These are phyloP conservation scores for Leersia perrieri DNA, from an alignment of 176 grass and related monocot species.

Conservation along the genomic window DNA sequence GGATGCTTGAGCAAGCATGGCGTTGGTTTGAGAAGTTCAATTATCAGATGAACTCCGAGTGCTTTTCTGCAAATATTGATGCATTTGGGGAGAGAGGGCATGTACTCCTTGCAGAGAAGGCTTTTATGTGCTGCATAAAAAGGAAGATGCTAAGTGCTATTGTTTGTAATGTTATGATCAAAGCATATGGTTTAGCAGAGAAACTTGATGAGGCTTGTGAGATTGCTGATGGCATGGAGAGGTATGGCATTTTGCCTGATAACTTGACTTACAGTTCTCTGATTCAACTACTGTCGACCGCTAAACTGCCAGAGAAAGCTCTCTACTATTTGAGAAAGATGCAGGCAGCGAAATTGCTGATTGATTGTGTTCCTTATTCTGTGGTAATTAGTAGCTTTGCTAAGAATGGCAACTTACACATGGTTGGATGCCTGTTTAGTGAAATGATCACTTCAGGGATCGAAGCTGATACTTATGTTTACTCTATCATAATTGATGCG, in stretches of 20 bases:
- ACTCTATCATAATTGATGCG: constrained; percentile 80
- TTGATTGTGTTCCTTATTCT: constrained; percentile 65
- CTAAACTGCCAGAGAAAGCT: constrained; percentile 60
- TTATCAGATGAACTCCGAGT: constrained; percentile 59
- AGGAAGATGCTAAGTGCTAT: constrained; percentile 63
- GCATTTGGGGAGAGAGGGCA: constrained; percentile 74
- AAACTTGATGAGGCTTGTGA: constrained; percentile 65
- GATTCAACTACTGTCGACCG: constrained; percentile 59
- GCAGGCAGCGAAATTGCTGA: constrained; percentile 49
- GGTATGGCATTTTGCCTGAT: constrained; percentile 69
- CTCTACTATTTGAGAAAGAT: constrained; percentile 78
- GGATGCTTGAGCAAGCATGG: constrained; percentile 73
- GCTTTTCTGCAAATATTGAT: constrained; percentile 79
- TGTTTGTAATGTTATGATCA: constrained; percentile 94
- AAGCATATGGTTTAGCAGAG: constrained; percentile 73
- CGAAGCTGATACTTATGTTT: constrained; percentile 61
- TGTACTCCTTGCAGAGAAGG: constrained; percentile 70
- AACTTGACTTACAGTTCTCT: constrained; percentile 78
- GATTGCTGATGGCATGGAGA: constrained; percentile 74
- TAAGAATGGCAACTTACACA: constrained; percentile 51
- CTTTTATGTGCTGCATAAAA: constrained; percentile 62
- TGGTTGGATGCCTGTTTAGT: constrained; percentile 63
- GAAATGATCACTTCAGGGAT: constrained; percentile 69
- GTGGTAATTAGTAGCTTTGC: constrained; percentile 64
- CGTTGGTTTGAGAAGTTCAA: constrained; percentile 72